Evolutionary conservation across 164 flowering plant species (phyloP).

Genomic region (Liquidambar formosana): DNA sequence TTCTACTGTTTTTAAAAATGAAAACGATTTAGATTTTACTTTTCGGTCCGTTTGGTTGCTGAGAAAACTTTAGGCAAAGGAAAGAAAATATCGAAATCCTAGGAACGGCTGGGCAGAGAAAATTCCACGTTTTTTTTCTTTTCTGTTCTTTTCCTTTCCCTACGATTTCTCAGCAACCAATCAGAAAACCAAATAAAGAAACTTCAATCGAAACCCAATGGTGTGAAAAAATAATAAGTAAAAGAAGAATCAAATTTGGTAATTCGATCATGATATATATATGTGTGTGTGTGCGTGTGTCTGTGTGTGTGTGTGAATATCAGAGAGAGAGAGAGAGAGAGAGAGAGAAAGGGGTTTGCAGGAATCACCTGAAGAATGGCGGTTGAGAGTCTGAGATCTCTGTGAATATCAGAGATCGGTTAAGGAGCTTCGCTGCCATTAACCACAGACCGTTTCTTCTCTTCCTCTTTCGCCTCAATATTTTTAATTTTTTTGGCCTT

Average conservation of each 20-base stretch:
- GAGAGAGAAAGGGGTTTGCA: neutral
- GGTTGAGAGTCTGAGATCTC: neutral
- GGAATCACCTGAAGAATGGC: neutral
- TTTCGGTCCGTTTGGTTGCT: neutral
- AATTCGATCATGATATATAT: neutral
- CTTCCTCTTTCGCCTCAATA: neutral
- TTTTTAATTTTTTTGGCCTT: no score
- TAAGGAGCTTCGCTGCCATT: neutral
- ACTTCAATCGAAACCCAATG: neutral
- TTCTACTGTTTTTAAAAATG: no score
- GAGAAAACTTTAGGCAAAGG: neutral
- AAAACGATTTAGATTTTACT: no score
- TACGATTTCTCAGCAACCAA: neutral
- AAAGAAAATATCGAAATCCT: neutral
- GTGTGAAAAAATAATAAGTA: no score
- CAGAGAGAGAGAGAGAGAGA: neutral
- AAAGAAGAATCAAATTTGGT: neutral
- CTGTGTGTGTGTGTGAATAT: neutral
- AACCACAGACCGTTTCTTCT: slow-evolving; percentile 5
- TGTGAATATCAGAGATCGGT: neutral
- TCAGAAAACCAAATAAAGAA: neutral
- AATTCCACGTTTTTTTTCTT: no score
- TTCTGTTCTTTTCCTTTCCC: neutral
- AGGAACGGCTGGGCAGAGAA: no score
- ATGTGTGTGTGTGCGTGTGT: neutral